Conservation (phyloP, 2,329 filamentous ascomycete species). For the Aspergillus sp. region DNA sequence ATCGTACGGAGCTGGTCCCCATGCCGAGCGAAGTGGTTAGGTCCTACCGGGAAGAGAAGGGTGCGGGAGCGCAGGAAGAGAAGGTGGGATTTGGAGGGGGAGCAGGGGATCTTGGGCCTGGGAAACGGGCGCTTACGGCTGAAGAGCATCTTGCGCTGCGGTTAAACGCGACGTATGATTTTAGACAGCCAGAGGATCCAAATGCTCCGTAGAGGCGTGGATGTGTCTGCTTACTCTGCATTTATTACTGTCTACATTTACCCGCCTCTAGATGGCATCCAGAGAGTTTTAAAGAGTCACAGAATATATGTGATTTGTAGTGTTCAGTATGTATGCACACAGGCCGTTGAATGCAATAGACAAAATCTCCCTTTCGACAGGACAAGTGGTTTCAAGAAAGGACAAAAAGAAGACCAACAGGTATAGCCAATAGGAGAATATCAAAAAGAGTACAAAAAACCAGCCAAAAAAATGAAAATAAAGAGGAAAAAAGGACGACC, state of each 20-base stretch:
- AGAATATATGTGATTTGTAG: conserved; percentile 13
- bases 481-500: conserved; percentile 22
- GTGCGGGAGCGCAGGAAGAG: conserved; percentile 28
- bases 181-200: conserved; percentile 24
- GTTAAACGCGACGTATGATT: conserved; percentile 59
- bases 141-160: conserved; percentile 58
- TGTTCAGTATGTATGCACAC: conserved; percentile 14
- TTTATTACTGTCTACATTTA: background rate
- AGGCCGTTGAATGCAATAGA: conserved; percentile 16
- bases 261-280: background rate
- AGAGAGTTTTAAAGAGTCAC: background rate
- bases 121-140: conserved; percentile 52
- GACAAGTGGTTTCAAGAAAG: conserved; percentile 10
- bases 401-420: conserved; percentile 13
- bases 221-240: too few relatives aligned
- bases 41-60: conserved; percentile 35
- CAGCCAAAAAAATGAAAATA: conserved; percentile 6
- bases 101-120: conserved; percentile 32
- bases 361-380: conserved; percentile 18
- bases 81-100: conserved; percentile 44
- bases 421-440: conserved; percentile 13
- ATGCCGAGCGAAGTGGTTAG: conserved; percentile 55
- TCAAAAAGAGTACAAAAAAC: conserved; percentile 9
- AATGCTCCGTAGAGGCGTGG: background rate
- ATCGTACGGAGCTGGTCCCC: conserved; percentile 53